Evolutionary conservation across 306 rosid genomes (phyloP).

Genomic region (Vigna trinervia): DNA sequence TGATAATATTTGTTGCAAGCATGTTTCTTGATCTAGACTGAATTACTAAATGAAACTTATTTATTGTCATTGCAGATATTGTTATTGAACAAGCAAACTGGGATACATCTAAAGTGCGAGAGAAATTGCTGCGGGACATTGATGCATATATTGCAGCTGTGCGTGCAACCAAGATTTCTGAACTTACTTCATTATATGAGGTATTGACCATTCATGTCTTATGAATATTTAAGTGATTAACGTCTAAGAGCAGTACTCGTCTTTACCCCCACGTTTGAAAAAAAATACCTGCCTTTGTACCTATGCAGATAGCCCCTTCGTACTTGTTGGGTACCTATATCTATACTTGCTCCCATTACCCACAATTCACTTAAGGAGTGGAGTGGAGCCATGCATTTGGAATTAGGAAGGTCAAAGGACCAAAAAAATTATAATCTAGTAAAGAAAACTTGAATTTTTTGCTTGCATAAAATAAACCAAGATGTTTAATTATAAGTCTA

Average conservation of each 20-base stretch:
- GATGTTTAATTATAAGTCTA: no score
- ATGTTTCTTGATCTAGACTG: conserved; percentile 20
- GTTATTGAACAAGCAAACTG: conserved; percentile 75
- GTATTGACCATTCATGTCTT: conserved; percentile 49
- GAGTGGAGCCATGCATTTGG: no score
- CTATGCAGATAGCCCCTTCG: no score
- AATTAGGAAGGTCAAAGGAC: no score
- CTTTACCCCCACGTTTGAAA: no score
- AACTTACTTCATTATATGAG: conserved; percentile 73
- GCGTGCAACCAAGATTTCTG: conserved; percentile 79
- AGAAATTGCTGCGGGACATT: conserved; percentile 88
- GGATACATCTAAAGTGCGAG: conserved; percentile 86
- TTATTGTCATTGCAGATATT: conserved; percentile 70
- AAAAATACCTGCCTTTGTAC: no score
- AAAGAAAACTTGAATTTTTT: no score
- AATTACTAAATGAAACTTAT: conserved; percentile 41
- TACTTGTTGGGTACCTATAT: no score
- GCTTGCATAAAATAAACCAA: no score
- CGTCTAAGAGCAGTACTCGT: neutral
- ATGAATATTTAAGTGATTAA: conserved; percentile 32
- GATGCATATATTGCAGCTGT: conserved; percentile 76
- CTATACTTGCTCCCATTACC: no score
- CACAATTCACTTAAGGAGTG: no score
- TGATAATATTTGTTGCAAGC: conserved; percentile 39
- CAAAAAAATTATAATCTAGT: no score